Percentiles rank a stretch among this genome's conserved stretches.
Conservation (phyloP, 2,329 filamentous ascomycete species). For the Elsinoe fawcettii region DNA sequence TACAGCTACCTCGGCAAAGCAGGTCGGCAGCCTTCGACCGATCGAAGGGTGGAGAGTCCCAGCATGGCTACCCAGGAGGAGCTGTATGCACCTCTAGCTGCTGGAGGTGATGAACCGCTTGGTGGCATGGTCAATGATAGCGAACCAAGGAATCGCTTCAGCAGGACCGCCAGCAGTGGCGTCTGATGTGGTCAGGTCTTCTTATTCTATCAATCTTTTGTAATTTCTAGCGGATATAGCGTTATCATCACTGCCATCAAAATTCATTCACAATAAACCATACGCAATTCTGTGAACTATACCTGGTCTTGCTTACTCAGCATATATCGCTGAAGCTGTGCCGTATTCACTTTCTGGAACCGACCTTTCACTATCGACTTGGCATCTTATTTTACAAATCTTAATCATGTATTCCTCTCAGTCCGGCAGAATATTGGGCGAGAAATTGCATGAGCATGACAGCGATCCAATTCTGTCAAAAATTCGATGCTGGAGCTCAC, state of each 20-base stretch:
- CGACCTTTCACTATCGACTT: conserved; percentile 18
- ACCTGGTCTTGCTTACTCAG: neutral
- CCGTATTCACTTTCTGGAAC: conserved; percentile 20
- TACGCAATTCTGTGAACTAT: neutral
- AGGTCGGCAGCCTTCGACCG: conserved; percentile 10
- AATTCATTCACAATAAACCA: neutral
- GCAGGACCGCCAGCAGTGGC: conserved; percentile 20
- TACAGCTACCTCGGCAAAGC: conserved; percentile 16
- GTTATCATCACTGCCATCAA: neutral
- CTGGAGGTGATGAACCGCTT: conserved; percentile 15
- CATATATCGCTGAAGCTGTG: neutral
- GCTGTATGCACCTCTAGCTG: conserved; percentile 16
- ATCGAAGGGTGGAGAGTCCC: conserved; percentile 16
- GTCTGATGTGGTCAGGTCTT: conserved; percentile 18
- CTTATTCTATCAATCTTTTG: neutral
- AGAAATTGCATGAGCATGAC: no score
- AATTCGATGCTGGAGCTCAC: no score
- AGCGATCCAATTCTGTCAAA: no score
- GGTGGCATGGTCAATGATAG: conserved; percentile 16
- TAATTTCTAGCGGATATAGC: neutral
- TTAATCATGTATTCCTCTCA: neutral
- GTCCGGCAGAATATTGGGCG: no score
- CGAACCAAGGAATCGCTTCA: conserved; percentile 16
- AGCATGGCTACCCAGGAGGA: conserved; percentile 17
- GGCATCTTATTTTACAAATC: neutral